phyloP scores from a whole-genome alignment of 768 basidiomycete species.

The Lactarius sp. region DNA sequence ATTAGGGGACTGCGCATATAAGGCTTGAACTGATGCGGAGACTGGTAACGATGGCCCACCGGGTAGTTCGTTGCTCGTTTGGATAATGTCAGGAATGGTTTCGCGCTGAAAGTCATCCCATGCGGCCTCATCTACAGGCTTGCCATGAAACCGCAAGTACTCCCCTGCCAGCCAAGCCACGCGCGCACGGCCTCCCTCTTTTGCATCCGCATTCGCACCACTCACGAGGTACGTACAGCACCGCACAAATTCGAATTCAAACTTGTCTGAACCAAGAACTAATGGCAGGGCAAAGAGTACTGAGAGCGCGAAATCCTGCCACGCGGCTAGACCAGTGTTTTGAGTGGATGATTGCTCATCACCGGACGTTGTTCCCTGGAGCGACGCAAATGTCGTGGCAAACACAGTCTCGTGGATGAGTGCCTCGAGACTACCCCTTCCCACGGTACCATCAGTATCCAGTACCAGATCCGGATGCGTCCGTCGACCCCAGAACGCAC shows the following conservation, averaged over 20 bases:
- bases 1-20: slow-evolving; percentile 48
- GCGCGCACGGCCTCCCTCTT: slow-evolving; percentile 39
- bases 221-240: slow-evolving; percentile 61
- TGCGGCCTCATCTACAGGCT: slow-evolving; percentile 43
- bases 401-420: slow-evolving; percentile 79
- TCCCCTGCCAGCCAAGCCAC: slow-evolving; percentile 62
- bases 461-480: slow-evolving; percentile 68
- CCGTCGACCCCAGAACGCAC: slow-evolving; percentile 72
- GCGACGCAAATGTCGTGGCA: slow-evolving; percentile 53
- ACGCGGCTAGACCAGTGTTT: slow-evolving; percentile 32
- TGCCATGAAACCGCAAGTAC: slow-evolving; percentile 57
- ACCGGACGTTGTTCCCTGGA: slow-evolving; percentile 11
- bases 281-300: slow-evolving; percentile 58
- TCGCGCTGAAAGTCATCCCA: slow-evolving; percentile 60
- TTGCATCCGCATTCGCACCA: slow-evolving; percentile 43
- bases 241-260: slow-evolving; percentile 67
- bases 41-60: slow-evolving; percentile 34
- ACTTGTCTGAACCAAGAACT: slow-evolving; percentile 47
- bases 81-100: slow-evolving; percentile 41
- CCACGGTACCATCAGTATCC: slow-evolving; percentile 39
- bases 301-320: slow-evolving; percentile 61
- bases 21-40: slow-evolving; percentile 49
- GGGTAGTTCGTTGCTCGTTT: slow-evolving; percentile 25
- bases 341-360: slow-evolving; percentile 17
- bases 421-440: slow-evolving; percentile 72